Conservation (phyloP, 805 yeast species). For the Yamadazyma insecticola region DNA sequence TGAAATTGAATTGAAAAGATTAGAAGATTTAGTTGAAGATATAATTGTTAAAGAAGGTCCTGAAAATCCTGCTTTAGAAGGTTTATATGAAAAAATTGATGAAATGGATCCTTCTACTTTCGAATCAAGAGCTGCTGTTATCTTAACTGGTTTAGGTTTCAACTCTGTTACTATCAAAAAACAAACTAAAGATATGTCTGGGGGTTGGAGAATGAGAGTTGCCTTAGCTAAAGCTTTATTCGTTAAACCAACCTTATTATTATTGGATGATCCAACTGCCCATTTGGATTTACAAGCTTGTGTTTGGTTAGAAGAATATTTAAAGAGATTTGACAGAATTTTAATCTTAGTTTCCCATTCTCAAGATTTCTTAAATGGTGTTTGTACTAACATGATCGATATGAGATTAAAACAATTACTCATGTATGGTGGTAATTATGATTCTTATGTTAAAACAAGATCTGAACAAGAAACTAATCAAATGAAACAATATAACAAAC, state of each 20-base stretch:
- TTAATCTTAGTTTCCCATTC: slow-evolving; percentile 95
- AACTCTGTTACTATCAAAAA: slow-evolving; percentile 79
- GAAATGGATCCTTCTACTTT: slow-evolving; percentile 94
- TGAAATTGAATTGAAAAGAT: slow-evolving; percentile 81
- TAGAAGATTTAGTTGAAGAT: slow-evolving; percentile 89
- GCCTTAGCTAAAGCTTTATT: slow-evolving; percentile 96
- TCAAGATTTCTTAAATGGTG: slow-evolving; percentile 99
- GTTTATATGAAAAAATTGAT: slow-evolving; percentile 91
- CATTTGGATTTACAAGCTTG: slow-evolving; percentile 99
- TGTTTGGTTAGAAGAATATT: slow-evolving; percentile 99
- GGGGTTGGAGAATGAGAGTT: slow-evolving; percentile 99
- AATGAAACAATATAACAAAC: slow-evolving; percentile 95
- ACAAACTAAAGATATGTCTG: slow-evolving; percentile 98
- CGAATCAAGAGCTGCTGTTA: slow-evolving; percentile 93
- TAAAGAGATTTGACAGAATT: slow-evolving; percentile 90
- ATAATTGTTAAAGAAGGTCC: slow-evolving; percentile 90
- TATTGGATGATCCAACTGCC: slow-evolving; percentile 98
- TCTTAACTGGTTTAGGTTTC: slow-evolving; percentile 96
- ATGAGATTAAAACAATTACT: slow-evolving; percentile 79
- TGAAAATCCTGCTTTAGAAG: slow-evolving; percentile 80
- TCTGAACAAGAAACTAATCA: slow-evolving; percentile 91
- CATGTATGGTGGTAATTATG: slow-evolving; percentile 97
- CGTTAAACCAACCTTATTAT: slow-evolving; percentile 92
- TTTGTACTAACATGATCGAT: slow-evolving; percentile 96
- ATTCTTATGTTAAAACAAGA: slow-evolving; percentile 93